Evolutionary conservation across 495 filamentous ascomycete species (phyloP).

Genomic region (Glarea lozoyensis): DNA sequence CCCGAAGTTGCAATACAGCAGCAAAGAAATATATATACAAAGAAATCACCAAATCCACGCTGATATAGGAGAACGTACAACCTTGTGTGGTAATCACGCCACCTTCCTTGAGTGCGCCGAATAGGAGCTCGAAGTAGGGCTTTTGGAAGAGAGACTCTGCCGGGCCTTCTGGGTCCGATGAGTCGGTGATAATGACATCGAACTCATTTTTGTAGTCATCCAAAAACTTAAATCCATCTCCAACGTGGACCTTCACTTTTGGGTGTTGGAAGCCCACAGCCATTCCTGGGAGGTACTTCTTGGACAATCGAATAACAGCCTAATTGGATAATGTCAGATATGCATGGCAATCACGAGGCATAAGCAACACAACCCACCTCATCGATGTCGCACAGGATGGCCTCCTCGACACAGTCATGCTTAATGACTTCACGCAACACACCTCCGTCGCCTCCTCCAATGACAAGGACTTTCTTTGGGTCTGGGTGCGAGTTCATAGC

Average conservation of each 20-base stretch:
- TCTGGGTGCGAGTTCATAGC: slow-evolving; percentile 98
- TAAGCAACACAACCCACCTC: slow-evolving; percentile 53
- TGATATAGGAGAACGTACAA: slow-evolving; percentile 81
- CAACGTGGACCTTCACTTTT: slow-evolving; percentile 82
- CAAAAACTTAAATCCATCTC: slow-evolving; percentile 97
- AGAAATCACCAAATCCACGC: slow-evolving; percentile 16
- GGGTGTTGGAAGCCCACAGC: slow-evolving; percentile 85
- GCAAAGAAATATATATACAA: slow-evolving; percentile 1
- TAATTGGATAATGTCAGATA: slow-evolving; percentile 23
- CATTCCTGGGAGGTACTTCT: slow-evolving; percentile 97
- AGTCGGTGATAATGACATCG: slow-evolving; percentile 99
- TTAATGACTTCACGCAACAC: slow-evolving; percentile 97
- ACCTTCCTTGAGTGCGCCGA: slow-evolving; percentile 81
- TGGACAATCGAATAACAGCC: slow-evolving; percentile 96
- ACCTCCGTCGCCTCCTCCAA: slow-evolving; percentile 93
- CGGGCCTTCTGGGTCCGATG: slow-evolving; percentile 92
- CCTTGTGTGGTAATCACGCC: slow-evolving; percentile 99
- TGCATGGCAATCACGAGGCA: background rate
- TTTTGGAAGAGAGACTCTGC: slow-evolving; percentile 96
- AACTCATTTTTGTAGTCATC: slow-evolving; percentile 88
- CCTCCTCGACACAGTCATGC: slow-evolving; percentile 89
- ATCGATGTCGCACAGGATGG: slow-evolving; percentile 95
- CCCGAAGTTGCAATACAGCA: slow-evolving; percentile 22
- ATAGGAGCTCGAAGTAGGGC: slow-evolving; percentile 91
- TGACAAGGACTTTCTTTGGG: slow-evolving; percentile 96